phyloP scores from a whole-genome alignment of 345 rosid species.

The Pistacia atlantica region DNA sequence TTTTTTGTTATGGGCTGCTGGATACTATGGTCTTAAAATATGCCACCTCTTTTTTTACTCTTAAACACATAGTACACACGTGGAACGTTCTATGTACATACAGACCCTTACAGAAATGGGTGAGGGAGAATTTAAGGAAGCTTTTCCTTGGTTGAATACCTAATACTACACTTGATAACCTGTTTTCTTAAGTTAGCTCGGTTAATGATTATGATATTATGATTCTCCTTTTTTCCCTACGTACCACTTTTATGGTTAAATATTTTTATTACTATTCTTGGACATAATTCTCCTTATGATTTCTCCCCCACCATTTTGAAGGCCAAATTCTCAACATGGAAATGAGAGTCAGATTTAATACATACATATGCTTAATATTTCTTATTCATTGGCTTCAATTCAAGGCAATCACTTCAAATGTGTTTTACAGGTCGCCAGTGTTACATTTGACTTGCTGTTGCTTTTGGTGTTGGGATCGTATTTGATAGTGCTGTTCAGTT shows the following conservation, averaged over 20 bases:
- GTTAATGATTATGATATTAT: too few species aligned
- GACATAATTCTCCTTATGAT: background rate
- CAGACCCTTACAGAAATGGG: background rate
- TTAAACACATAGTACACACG: background rate
- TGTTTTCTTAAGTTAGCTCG: background rate
- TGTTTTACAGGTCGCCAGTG: constrained; percentile 92
- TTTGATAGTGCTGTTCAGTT: constrained; percentile 85
- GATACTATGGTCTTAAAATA: background rate
- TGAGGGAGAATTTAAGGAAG: background rate
- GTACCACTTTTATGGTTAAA: too few species aligned
- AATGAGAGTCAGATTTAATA: background rate
- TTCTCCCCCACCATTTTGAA: background rate
- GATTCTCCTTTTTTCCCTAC: too few species aligned
- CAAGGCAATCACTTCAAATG: constrained; percentile 10
- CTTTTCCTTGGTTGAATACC: background rate
- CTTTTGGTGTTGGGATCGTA: constrained; percentile 93
- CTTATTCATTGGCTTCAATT: background rate
- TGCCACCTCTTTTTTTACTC: background rate
- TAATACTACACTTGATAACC: background rate
- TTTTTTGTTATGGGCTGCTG: background rate
- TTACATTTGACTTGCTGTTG: constrained; percentile 90
- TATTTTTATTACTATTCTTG: too few species aligned
- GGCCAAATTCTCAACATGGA: background rate
- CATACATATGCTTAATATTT: background rate
- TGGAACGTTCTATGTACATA: background rate